Evolutionary conservation across 768 basidiomycete species (phyloP), one percentile per base, ranked within the genome.

Genomic region (Tricholoma matsutake): DNA sequence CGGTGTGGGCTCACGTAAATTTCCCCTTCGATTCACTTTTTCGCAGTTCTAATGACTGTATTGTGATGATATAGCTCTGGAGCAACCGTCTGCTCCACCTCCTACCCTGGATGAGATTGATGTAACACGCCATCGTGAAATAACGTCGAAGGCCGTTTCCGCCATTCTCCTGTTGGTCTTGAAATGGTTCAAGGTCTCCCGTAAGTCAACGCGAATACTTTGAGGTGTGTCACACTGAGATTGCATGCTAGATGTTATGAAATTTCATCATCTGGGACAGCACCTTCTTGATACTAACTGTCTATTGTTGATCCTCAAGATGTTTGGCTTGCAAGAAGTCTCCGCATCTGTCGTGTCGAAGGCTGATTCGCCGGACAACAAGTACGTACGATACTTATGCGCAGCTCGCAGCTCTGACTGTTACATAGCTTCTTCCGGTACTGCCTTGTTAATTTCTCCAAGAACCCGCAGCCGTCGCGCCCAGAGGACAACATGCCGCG

Each of bases 121-220:
- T 70, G 89, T 96, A 31, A 89, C 87, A 25, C 86, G 97, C 10
- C 96, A 98, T 75, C 91, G 96, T 39, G 97, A 99, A 74, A 96
- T 99, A 66, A 97, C 93, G 0, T 94, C 93, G 10, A 99, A 99
- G 72, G 95, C 95, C 0, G 93, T 97, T 4, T 98, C 97, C 13
- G 96, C 95, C 1, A 97, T 98, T 60, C 74, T 99, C 28, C 75
- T 98, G 5, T 78, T 98, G 37, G 84, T 91, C 2, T 73, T 99
- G 65, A 97, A 98, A 72, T 99, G 97, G 97, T 96, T 98, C 81
- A 98, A 98, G 75, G 92, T 91, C 22, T 98, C 96, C 55, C 97
- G 96, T 98, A 66, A 73, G 94, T 82, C 9, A 13, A 32, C 3
- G 37, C 20, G 41, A 59, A 49, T 41, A 16, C 20, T 47, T 28